Conservation (phyloP, 441 rosid genomes). For the Populus hybrid region DNA sequence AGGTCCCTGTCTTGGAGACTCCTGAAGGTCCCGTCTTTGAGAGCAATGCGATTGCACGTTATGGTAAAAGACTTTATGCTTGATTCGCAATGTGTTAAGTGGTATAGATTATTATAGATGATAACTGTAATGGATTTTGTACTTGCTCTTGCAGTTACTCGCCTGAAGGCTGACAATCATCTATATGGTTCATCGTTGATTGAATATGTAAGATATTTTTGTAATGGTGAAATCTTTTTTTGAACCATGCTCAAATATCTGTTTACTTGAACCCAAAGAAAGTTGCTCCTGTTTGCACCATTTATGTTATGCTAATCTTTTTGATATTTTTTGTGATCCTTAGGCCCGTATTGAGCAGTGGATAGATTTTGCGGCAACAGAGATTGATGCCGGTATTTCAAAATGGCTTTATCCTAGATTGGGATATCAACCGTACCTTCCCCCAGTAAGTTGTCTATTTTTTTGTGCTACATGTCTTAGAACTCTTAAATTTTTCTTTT, state of each 20-base stretch:
- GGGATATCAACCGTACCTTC: conserved; percentile 49
- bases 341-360: conserved; percentile 88
- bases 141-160: conserved; percentile 41
- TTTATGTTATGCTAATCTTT: neutral
- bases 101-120: neutral
- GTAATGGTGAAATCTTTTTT: neutral
- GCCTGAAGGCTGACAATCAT: conserved; percentile 53
- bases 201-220: conserved; percentile 49
- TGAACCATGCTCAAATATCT: neutral
- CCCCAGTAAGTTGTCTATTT: conserved; percentile 48
- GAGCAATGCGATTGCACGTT: conserved; percentile 94
- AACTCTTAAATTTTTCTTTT: too few relatives aligned
- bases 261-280: neutral
- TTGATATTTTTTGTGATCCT: neutral
- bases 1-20: conserved; percentile 87
- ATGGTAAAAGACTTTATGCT: conserved; percentile 40
- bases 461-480: neutral
- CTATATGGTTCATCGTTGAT: conserved; percentile 57
- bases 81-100: neutral
- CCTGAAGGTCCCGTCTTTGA: conserved; percentile 83
- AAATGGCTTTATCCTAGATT: conserved; percentile 61
- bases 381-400: conserved; percentile 55
- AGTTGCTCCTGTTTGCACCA: neutral
- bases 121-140: neutral
- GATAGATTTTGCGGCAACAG: conserved; percentile 76